phyloP scores from a whole-genome alignment of 495 filamentous ascomycete genomes.

The Penicillium herquei region DNA sequence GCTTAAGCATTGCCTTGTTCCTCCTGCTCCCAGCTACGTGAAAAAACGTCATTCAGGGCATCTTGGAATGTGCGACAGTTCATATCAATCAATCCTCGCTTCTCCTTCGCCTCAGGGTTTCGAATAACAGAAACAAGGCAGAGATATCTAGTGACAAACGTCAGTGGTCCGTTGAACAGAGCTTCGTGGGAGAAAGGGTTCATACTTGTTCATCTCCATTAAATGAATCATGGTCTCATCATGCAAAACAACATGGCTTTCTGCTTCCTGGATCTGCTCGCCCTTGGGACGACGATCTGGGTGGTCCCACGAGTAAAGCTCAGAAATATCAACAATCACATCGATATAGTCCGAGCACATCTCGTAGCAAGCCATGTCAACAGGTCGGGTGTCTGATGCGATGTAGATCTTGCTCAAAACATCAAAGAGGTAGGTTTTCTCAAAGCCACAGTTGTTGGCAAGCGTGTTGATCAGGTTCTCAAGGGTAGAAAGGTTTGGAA shows the following conservation, averaged over 20 bases:
- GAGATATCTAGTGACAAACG: slow-evolving; percentile 45
- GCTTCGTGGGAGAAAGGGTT: neutral
- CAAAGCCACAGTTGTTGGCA: slow-evolving; percentile 83
- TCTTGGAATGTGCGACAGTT: slow-evolving; percentile 61
- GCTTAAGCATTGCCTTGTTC: neutral
- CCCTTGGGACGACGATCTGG: slow-evolving; percentile 60
- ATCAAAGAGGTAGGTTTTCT: slow-evolving; percentile 97
- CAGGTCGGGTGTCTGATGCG: slow-evolving; percentile 87
- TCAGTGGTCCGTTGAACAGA: slow-evolving; percentile 5
- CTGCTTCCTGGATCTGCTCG: slow-evolving; percentile 68
- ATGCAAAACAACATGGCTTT: slow-evolving; percentile 75
- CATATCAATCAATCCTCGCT: slow-evolving; percentile 59
- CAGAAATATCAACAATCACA: slow-evolving; percentile 92
- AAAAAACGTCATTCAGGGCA: slow-evolving; percentile 57
- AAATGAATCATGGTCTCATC: slow-evolving; percentile 83
- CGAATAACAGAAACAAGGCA: slow-evolving; percentile 75
- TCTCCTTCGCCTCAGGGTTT: slow-evolving; percentile 56
- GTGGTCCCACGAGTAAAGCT: slow-evolving; percentile 80
- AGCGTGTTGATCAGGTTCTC: slow-evolving; percentile 90
- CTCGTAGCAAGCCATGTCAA: slow-evolving; percentile 91
- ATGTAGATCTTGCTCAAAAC: slow-evolving; percentile 98
- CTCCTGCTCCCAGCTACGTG: slow-evolving; percentile 43
- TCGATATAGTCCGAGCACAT: slow-evolving; percentile 98
- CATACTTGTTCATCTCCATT: slow-evolving; percentile 86
- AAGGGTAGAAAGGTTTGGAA: slow-evolving; percentile 86